Conservation (phyloP, 768 basidiomycete species). For the Hysterangium stoloniferum region DNA sequence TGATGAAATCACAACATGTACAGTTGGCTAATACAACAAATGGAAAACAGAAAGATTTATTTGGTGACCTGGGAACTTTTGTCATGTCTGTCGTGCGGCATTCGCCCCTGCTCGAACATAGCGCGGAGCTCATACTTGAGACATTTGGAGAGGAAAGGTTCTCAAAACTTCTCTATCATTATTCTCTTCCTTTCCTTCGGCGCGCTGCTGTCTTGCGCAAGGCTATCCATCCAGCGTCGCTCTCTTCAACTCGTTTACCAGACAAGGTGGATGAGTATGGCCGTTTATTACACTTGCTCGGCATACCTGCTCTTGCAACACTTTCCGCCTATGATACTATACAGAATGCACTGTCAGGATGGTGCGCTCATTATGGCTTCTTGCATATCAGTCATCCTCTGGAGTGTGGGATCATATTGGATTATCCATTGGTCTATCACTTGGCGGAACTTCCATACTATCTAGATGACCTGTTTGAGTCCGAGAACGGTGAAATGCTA, state of each 20-base stretch:
- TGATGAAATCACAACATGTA: conserved; percentile 51
- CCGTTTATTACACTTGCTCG: conserved; percentile 66
- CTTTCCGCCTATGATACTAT: conserved; percentile 78
- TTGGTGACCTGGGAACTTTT: conserved; percentile 82
- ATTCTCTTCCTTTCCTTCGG: conserved; percentile 89
- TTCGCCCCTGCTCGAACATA: conserved; percentile 81
- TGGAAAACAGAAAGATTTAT: conserved; percentile 53
- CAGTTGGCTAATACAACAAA: conserved; percentile 9
- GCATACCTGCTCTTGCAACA: conserved; percentile 71
- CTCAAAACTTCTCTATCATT: conserved; percentile 77
- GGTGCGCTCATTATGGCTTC: conserved; percentile 85
- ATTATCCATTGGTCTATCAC: conserved; percentile 78
- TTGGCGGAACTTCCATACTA: conserved; percentile 73
- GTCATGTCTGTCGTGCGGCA: conserved; percentile 88
- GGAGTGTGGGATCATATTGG: conserved; percentile 52
- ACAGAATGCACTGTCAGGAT: conserved; percentile 83
- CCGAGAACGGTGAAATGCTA: conserved; percentile 60
- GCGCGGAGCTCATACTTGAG: conserved; percentile 69
- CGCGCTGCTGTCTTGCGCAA: conserved; percentile 80
- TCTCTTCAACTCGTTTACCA: conserved; percentile 40
- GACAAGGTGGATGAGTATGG: conserved; percentile 56
- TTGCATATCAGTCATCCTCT: conserved; percentile 72
- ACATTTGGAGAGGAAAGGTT: conserved; percentile 79
- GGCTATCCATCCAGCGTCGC: conserved; percentile 58
- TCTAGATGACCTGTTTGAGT: conserved; percentile 78